Evolutionary conservation across 257 asterid species (phyloP), one percentile per base, ranked within the genome.

Genomic region (Linaria vulgaris): DNA sequence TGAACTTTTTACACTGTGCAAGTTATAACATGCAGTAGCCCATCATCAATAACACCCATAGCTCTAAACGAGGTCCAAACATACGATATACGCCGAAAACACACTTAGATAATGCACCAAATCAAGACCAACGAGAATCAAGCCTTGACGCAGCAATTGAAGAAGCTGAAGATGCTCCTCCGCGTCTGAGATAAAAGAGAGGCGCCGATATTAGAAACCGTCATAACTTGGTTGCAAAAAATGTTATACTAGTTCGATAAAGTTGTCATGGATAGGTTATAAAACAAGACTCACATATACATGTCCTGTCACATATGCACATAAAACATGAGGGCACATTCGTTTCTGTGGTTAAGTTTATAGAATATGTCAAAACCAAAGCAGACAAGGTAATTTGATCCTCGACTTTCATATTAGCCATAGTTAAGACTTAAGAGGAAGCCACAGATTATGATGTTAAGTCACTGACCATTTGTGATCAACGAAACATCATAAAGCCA

Each of bases 61-160:
- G 34, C 34, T 27, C 34, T 3, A 21, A 59, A 59, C 48, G 12
- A 5, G 20, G 21, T 13, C 20, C 39, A 23, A 59, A 30, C 21
- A 39, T 6, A 10, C 14, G 9, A 31, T 20, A 20, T 23, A 59
- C 38, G 47, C 24, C 7, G 38, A 12, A 20, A 44, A 12, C 48
- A 49, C 3, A 1, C 34, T 3, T 17, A 37, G 6, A 60, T 58
- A 59, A 1, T 14, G 4, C 17, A 6, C 20, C 57, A 50, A 57
- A 43, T 6, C 37, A 19, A 15, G 46, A 27, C 17, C 52, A 46
- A 27, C 20, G 14, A 10, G 5, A 19, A 12, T 77, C 63, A 87
- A 39, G 94, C 90, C 58, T 81, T 87, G 48, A 79, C 90, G 43
- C 88, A 87, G 75, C 95, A 87, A 73, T 85, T 87, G 85, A 87